Conservation (phyloP, 2,329 filamentous ascomycete species). For the Penicillium freii region DNA sequence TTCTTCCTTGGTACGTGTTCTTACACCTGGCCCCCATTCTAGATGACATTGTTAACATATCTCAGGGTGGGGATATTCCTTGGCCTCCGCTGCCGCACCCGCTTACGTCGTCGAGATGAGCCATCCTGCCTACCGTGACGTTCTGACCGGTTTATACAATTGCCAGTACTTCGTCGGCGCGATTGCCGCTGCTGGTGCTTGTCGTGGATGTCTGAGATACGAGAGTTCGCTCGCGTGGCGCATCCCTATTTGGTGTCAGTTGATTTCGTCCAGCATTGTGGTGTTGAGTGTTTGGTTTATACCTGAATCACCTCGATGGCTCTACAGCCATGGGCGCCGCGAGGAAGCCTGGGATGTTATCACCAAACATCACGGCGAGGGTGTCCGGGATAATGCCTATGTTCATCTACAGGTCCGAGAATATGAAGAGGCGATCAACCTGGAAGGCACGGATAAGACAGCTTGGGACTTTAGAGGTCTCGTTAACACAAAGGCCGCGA, state of each 20-base stretch:
- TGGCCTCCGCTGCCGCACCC: conserved; percentile 60
- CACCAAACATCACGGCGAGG: conserved; percentile 57
- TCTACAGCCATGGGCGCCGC: conserved; percentile 57
- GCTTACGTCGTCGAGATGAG: conserved; percentile 63
- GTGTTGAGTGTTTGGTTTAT: conserved; percentile 49
- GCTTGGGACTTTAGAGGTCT: conserved; percentile 47
- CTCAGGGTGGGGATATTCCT: conserved; percentile 55
- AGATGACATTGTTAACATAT: not conserved
- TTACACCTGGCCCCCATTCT: too few relatives aligned
- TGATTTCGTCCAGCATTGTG: conserved; percentile 48
- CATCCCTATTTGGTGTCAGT: conserved; percentile 57
- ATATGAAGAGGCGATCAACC: conserved; percentile 32
- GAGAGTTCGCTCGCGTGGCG: conserved; percentile 54
- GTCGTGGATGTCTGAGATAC: conserved; percentile 47
- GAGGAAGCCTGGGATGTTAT: conserved; percentile 58
- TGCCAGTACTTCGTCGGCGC: conserved; percentile 50
- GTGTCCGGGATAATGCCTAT: conserved; percentile 32
- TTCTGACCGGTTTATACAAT: conserved; percentile 60
- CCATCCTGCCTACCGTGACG: conserved; percentile 61
- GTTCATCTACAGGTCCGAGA: conserved; percentile 35
- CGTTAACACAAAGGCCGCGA: conserved; percentile 30
- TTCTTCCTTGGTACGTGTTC: conserved; percentile 46
- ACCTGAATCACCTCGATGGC: conserved; percentile 62
- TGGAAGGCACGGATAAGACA: conserved; percentile 50
- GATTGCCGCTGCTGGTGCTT: conserved; percentile 56